Evolutionary conservation across 2,329 filamentous ascomycete genomes (phyloP).

Genomic region (Calycina marina): DNA sequence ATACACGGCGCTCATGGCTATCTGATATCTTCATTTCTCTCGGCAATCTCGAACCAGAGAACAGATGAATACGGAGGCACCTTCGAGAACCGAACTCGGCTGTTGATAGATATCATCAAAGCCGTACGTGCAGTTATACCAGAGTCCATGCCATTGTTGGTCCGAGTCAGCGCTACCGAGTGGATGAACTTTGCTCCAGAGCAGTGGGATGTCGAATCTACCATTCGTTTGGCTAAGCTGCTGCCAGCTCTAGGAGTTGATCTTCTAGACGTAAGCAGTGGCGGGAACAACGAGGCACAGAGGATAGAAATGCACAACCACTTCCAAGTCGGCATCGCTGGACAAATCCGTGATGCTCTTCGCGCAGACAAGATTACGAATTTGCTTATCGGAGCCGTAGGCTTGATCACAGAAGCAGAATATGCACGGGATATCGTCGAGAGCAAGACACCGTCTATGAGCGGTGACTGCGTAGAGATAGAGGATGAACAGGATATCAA

Average conservation of each 20-base stretch:
- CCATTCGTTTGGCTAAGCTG: slow-evolving; percentile 48
- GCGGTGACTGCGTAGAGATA: slow-evolving; percentile 27
- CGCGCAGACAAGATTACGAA: slow-evolving; percentile 30
- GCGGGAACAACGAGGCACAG: slow-evolving; percentile 51
- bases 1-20: slow-evolving; percentile 52
- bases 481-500: slow-evolving; percentile 13
- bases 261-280: slow-evolving; percentile 68
- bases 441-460: slow-evolving; percentile 23
- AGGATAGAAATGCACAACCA: slow-evolving; percentile 32
- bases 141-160: slow-evolving; percentile 36
- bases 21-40: slow-evolving; percentile 50
- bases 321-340: slow-evolving; percentile 64
- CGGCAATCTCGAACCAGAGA: slow-evolving; percentile 40
- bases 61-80: slow-evolving; percentile 52
- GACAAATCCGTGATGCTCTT: slow-evolving; percentile 54
- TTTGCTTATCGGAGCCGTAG: slow-evolving; percentile 60
- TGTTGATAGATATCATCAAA: slow-evolving; percentile 39
- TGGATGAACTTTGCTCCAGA: slow-evolving; percentile 35
- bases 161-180: slow-evolving; percentile 47
- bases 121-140: slow-evolving; percentile 38
- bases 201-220: slow-evolving; percentile 15
- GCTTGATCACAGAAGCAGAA: slow-evolving; percentile 53
- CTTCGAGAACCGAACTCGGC: slow-evolving; percentile 50
- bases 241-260: slow-evolving; percentile 66
- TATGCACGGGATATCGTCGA: slow-evolving; percentile 25